Percentiles rank a stretch among this genome's conserved stretches.
phyloP scores from a whole-genome alignment of 176 grass and related monocot genomes.

The Carex myosuroides region DNA sequence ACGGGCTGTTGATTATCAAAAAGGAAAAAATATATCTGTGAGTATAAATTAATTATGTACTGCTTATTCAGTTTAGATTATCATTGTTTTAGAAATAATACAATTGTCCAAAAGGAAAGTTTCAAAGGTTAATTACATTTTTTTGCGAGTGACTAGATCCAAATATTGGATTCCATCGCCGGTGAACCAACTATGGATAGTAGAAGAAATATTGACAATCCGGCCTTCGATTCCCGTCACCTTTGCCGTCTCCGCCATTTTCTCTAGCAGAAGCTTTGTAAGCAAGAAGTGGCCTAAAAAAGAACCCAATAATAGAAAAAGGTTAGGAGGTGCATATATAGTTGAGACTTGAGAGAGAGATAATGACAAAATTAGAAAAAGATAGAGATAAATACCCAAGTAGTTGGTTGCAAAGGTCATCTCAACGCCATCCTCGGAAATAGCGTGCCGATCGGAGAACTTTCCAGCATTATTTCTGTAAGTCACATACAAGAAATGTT shows the following conservation, averaged over 20 bases:
- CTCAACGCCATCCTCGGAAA: conserved; percentile 86
- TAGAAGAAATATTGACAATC: conserved; percentile 83
- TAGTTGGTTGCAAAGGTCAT: conserved; percentile 98
- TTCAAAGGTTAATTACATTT: conserved; percentile 35
- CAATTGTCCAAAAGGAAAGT: not conserved
- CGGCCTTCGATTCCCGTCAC: conserved; percentile 64
- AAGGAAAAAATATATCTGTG: not conserved
- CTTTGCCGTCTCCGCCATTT: conserved; percentile 76
- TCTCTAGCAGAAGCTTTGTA: conserved; percentile 51
- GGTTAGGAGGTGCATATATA: not conserved
- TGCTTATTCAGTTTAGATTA: not conserved
- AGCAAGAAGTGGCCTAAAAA: conserved; percentile 75
- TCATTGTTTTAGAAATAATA: not conserved
- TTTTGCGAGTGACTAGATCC: conserved; percentile 55
- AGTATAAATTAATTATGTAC: conserved; percentile 15
- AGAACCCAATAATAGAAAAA: not conserved
- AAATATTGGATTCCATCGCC: conserved; percentile 69
- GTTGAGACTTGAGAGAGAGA: not conserved
- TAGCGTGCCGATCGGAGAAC: conserved; percentile 53
- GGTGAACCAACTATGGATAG: conserved; percentile 88
- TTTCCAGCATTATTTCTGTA: conserved; percentile 96
- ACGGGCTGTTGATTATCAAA: conserved; percentile 39
- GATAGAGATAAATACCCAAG: conserved; percentile 30
- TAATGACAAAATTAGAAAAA: not conserved
- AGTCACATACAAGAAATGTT: not conserved